These are phyloP conservation scores for Coniophora puteana DNA, from an alignment of 1,284 basidiomycete species.

Conservation along the genomic window DNA sequence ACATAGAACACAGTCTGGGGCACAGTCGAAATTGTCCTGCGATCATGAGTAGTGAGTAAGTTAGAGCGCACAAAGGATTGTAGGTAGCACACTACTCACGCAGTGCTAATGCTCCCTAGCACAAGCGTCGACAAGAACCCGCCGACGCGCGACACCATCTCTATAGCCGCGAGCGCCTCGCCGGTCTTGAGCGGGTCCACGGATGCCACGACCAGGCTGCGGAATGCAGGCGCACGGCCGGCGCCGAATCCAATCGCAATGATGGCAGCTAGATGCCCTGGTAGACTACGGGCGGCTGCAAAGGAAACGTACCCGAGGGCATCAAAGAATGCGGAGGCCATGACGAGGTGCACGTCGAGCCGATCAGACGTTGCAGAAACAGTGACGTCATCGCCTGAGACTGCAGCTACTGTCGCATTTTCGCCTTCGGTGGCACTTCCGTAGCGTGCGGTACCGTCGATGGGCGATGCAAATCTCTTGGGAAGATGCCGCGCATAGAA, in stretches of 20 bases:
- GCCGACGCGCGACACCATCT: constrained; percentile 27
- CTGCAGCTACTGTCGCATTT: neutral
- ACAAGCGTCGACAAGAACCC: constrained; percentile 19
- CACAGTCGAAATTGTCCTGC: constrained; percentile 16
- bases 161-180: constrained; percentile 27
- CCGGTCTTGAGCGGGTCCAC: constrained; percentile 29
- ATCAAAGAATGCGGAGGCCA: constrained; percentile 17
- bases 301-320: constrained; percentile 15
- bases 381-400: constrained; percentile 7
- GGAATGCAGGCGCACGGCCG: constrained; percentile 17
- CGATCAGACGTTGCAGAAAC: constrained; percentile 20
- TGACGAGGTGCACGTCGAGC: constrained; percentile 27
- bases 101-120: constrained; percentile 19
- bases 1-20: constrained; percentile 20
- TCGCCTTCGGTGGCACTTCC: neutral
- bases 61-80: neutral
- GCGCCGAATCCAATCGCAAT: constrained; percentile 15
- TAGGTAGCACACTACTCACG: constrained; percentile 11
- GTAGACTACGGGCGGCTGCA: constrained; percentile 13
- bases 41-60: neutral
- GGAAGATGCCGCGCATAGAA: constrained; percentile 15
- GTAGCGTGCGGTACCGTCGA: neutral
- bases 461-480: too few species aligned
- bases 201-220: constrained; percentile 27
- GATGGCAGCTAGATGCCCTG: constrained; percentile 12